Base-by-base conservation (phyloP, 208 protist species). In the Trypanosomatidae sp. region DNA sequence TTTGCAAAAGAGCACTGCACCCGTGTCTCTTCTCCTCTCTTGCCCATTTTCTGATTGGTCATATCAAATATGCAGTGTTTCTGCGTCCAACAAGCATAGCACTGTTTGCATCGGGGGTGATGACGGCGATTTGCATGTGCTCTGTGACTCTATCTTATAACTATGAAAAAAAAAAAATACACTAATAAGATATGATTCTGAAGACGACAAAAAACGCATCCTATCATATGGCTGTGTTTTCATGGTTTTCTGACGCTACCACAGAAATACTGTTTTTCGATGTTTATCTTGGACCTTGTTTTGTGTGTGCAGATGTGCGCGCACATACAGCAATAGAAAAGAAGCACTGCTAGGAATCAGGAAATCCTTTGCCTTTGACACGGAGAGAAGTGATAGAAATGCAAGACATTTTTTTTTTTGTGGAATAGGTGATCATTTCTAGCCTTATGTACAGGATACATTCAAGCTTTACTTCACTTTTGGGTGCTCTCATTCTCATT, bases 51-150 rank as follows among this genome's bases (percentile, higher is more conserved):
- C 52, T 28, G 62, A 71, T 1, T 75, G 69, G 68, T 64, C 75
- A 17, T 39, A 68, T 25, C 75, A 79, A 56, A 70, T 79, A 22
- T 71, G 75, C 46, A 74, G 75, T n/a, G 69, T 79, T 53, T 73
- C 75, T 3, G 62, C 46, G 3, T 66, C 69, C 1, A 69, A 66
- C 10, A 30, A 56, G 36, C 68, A 74, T 39, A 43, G 19, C 3
- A 50, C 44, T 4, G 17, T 79, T 59, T 71, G 50, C 49, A 62
- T 79, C 3, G 75, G 75, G 43, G 75, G 75, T 46, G 75, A 79
- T 41, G 75, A 79, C 28, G 75, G 69, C 33, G 71, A 76, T n/a
- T 36, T 76, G 36, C 58, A 73, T 47, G 15, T 73, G 19, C 52
- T 59, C 30, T 59, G 10, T 13, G 67, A 74, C 25, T 64, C 12